phyloP scores from a whole-genome alignment of 352 stramenopile genomes.

The Pythium pectinolyticum region DNA sequence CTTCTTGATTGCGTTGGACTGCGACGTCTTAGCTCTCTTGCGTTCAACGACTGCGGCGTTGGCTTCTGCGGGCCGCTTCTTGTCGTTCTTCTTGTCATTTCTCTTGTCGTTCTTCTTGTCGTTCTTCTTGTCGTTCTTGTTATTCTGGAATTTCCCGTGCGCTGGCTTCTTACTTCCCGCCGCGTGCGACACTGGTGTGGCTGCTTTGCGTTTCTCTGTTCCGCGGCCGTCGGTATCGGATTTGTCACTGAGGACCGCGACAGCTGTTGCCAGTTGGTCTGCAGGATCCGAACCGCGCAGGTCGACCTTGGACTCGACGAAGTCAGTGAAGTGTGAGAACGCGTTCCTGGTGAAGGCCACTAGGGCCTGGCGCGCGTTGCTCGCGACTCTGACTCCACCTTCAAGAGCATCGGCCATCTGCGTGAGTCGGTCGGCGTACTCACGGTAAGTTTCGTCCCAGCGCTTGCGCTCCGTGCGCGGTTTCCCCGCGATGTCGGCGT shows the following conservation, averaged over 20 bases:
- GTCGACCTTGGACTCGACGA: slow-evolving; percentile 5
- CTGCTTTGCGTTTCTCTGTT: background rate
- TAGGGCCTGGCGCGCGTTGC: slow-evolving; percentile 3
- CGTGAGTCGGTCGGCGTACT: background rate
- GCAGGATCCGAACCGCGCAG: background rate
- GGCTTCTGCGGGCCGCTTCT: slow-evolving; percentile 3
- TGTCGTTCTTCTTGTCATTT: background rate
- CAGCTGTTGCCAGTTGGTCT: background rate
- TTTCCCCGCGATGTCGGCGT: background rate
- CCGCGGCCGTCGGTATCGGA: too few relatives aligned
- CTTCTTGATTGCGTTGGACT: slow-evolving; percentile 1
- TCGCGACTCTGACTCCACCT: background rate
- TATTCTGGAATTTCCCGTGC: background rate
- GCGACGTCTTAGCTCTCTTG: background rate
- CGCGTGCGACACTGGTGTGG: background rate
- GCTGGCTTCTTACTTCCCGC: background rate
- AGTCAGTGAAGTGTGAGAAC: slow-evolving; percentile 6
- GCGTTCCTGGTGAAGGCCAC: slow-evolving; percentile 4
- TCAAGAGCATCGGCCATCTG: background rate
- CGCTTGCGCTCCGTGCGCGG: background rate
- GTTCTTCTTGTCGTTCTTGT: too few relatives aligned
- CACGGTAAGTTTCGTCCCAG: background rate
- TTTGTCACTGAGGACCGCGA: too few relatives aligned
- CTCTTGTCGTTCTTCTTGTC: too few relatives aligned
- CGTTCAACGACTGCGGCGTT: background rate